Base-by-base conservation (phyloP, 306 rosid genomes). In the Rosa multiflora region DNA sequence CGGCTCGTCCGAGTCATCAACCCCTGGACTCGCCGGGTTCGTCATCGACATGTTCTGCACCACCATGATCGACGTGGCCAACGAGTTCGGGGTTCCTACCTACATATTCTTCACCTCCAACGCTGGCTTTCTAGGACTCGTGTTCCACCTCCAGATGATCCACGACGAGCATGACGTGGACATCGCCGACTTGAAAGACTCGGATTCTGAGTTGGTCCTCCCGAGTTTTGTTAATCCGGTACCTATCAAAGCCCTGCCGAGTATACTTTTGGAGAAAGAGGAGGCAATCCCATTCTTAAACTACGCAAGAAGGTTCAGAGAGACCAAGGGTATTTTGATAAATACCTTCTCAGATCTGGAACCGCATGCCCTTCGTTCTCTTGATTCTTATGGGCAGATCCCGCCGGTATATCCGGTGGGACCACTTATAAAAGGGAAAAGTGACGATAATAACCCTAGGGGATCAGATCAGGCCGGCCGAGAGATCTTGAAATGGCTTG, bases 31-130 rank as follows among this genome's bases (percentile, higher is more conserved):
- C 14, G 86, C 86, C 11, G 94, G 87, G 0, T 85, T 90, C 17
- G 78, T 90, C 3, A 75, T 90, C 0, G 90, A 90, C 85, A 86
- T 90, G 92, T 82, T 88, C 73, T 88, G 89, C 61, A 83, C 90
- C 2, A 2, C 76, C 20, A 82, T 87, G 86, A 79, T 78, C 7
- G 91, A 90, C 12, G 85, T 87, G 7, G 91, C 78, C 4, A 46
- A 80, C 13, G 89, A 86, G 49, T 74, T 86, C 0, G 77, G 47
- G 49, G 74, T 82, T 23, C 83, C 88, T 3, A 42, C 71, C 2
- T 85, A 85, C 53, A 0, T 71, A 32, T 79, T 52, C 42, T 63
- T 62, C 70, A 47, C 87, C 0, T 76, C 78, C 10, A 10, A 46
- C 37, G 87, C 86, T 2, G 78, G 70, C 1, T 3, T 13, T 6